Base-by-base conservation (phyloP, 1,284 basidiomycete species). In the Trametes sp. region DNA sequence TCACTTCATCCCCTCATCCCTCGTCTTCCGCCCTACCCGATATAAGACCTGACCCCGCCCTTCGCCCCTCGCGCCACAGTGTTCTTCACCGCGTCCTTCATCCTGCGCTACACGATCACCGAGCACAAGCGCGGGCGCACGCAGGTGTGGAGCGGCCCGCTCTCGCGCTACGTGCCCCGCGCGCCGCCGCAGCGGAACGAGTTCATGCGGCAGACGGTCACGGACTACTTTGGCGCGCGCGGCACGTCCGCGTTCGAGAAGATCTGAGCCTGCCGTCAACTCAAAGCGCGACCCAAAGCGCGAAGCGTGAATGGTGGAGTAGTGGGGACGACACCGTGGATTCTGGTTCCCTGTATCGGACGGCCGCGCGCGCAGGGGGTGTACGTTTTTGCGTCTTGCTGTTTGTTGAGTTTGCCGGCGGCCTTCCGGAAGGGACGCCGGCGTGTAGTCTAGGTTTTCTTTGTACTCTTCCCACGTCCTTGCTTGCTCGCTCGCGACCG, bases 121-220 rank as follows among this genome's bases (percentile, higher is more conserved):
- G 79, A 87, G 69, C 76, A 79, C 70, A 72, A 67, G 50, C 74
- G 74, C 35, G 85, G 85, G 49, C 74, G 82, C 72, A 81, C 77
- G 53, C 82, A 86, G 68, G 75, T 87, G 67, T 85, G 84, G 81
- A 68, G 73, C 50, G 80, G 77, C 64, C 76, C 85, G 19, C 76
- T 88, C 53, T 83, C 84, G 14, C 80, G 81, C 57, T 87, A 83
- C 72, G 73, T 63, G 38, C 69, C 71, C 29, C 69, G 66, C 33
- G 54, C 60, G 53, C 24, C 42, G 14, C 26, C 55, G 28, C 54
- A 35, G 29, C 59, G 63, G 19, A 53, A 46, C 54, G 46, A 58
- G n/a, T 57, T 61, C 42, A 14, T 42, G 48, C 63, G 64, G 16
- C 54, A 63, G 57, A 68, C 66, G 19, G 33, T 59, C 59, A 68